Conservation (phyloP, 805 yeast genomes). For the Candida parachauliodes region DNA sequence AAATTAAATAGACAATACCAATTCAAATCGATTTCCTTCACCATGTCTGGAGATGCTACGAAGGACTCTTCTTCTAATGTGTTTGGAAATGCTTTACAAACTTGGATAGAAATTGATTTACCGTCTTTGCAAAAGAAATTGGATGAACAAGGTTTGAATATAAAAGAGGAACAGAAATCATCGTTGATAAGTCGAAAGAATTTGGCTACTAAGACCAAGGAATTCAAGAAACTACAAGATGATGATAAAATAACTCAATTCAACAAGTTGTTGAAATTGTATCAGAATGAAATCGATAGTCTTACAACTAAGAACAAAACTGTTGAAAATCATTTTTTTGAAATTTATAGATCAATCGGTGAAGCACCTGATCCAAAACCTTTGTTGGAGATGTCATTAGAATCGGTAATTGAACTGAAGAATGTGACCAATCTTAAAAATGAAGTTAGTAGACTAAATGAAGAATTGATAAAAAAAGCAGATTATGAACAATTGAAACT, state of each 20-base stretch:
- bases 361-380: constrained; percentile 95
- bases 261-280: constrained; percentile 65
- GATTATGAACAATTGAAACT: constrained; percentile 77
- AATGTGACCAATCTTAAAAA: constrained; percentile 50
- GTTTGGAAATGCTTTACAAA: constrained; percentile 58
- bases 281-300: constrained; percentile 84
- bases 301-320: constrained; percentile 73
- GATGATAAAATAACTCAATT: constrained; percentile 63
- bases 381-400: constrained; percentile 64
- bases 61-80: constrained; percentile 14
- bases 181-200: constrained; percentile 71
- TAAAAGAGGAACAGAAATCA: constrained; percentile 64
- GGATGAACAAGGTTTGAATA: constrained; percentile 70
- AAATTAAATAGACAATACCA: too few species aligned
- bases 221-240: constrained; percentile 68
- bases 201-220: constrained; percentile 81
- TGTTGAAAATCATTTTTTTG: constrained; percentile 70
- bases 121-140: constrained; percentile 66
- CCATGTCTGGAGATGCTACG: constrained; percentile 2
- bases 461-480: constrained; percentile 58
- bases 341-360: constrained; percentile 68
- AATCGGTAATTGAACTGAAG: constrained; percentile 52
- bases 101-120: constrained; percentile 75
- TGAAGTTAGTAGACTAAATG: constrained; percentile 50
- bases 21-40: neutral